These are phyloP conservation scores for Penicillium macrosclerotiorum DNA, from an alignment of 495 filamentous ascomycete genomes.

Conservation along the genomic window DNA sequence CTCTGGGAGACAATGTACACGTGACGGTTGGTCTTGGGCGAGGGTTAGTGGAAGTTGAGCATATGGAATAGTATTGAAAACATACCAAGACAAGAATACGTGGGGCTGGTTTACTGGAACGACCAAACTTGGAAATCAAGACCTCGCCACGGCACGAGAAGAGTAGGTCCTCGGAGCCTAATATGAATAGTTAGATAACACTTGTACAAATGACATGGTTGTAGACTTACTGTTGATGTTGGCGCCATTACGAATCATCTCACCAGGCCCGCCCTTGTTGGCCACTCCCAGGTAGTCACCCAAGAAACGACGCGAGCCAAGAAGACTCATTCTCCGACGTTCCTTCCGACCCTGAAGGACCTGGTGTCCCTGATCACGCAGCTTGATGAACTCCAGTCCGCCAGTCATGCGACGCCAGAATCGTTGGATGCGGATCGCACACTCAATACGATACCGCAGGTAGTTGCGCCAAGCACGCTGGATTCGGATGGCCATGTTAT, in stretches of 20 bases:
- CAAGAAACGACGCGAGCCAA: conserved; percentile 88
- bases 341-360: conserved; percentile 85
- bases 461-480: conserved; percentile 98
- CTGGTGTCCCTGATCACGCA: conserved; percentile 87
- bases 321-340: conserved; percentile 80
- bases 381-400: conserved; percentile 79
- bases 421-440: conserved; percentile 88
- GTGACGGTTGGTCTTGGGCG: conserved; percentile 68
- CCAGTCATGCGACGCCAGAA: conserved; percentile 92
- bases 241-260: conserved; percentile 72
- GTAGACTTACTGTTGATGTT: conserved; percentile 50
- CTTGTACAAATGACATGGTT: background rate
- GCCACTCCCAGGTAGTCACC: conserved; percentile 93
- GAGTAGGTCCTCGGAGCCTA: conserved; percentile 65
- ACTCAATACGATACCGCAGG: conserved; percentile 85
- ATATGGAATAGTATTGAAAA: conserved; percentile 1
- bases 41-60: conserved; percentile 8
- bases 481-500: conserved; percentile 98
- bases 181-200: conserved; percentile 11
- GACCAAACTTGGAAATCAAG: conserved; percentile 88
- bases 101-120: conserved; percentile 89
- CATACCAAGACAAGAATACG: conserved; percentile 75
- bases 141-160: conserved; percentile 92
- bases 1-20: conserved; percentile 86
- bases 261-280: conserved; percentile 75